These are phyloP conservation scores for Piromyces finnis DNA, from an alignment of 192 early-diverging fungal genomes.

Conservation along the genomic window DNA sequence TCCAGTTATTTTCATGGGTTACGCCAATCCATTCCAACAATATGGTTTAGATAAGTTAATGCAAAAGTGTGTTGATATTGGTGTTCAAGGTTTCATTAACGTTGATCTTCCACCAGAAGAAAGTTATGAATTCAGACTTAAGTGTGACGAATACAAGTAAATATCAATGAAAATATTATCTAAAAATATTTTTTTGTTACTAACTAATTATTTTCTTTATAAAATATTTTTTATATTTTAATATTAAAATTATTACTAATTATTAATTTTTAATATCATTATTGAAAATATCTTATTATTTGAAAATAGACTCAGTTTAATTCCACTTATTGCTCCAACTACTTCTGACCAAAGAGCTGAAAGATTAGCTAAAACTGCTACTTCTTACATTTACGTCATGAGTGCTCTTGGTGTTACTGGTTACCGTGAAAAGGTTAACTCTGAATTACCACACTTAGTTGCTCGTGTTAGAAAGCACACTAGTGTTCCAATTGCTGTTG, in stretches of 20 bases:
- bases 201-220: no score
- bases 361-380: conserved; percentile 57
- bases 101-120: conserved; percentile 98
- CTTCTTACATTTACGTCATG: conserved; percentile 92
- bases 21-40: conserved; percentile 92
- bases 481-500: conserved; percentile 73
- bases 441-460: conserved; percentile 54
- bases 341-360: conserved; percentile 72
- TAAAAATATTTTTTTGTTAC: no score
- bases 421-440: conserved; percentile 39
- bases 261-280: no score
- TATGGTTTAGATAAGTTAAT: conserved; percentile 84
- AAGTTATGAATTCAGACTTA: conserved; percentile 61
- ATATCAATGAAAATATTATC: no score
- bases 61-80: conserved; percentile 60
- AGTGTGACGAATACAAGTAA: conserved; percentile 45
- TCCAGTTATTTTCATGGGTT: conserved; percentile 95
- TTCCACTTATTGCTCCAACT: conserved; percentile 85
- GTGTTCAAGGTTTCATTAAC: conserved; percentile 89
- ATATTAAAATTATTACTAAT: no score
- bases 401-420: conserved; percentile 89
- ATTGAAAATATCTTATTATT: no score
- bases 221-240: no score
- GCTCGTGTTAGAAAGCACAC: conserved; percentile 63
- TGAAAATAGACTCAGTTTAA: conserved; percentile 62